Conservation (phyloP, 2,329 filamentous ascomycete species). For the Thelonectria rubi region DNA sequence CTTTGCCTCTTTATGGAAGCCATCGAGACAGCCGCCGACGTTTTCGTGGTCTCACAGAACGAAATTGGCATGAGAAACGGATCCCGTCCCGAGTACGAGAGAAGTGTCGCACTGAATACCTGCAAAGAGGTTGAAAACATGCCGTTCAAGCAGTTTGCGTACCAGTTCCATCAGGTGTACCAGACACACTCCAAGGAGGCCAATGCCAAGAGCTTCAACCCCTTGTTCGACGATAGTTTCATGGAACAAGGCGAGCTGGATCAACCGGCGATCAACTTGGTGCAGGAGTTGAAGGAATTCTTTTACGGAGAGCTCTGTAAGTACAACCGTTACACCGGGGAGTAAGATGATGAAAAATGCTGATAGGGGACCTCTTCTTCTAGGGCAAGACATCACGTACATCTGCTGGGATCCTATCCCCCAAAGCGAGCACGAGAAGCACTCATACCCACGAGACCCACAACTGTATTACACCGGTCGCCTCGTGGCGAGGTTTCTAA, state of each 20-base stretch:
- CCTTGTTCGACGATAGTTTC: conserved; percentile 57
- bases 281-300: conserved; percentile 54
- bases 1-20: conserved; percentile 68
- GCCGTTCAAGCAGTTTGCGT: conserved; percentile 68
- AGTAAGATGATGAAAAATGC: conserved; percentile 15
- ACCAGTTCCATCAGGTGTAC: conserved; percentile 68
- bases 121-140: conserved; percentile 65
- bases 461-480: conserved; percentile 62
- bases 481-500: conserved; percentile 62
- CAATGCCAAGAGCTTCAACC: conserved; percentile 62
- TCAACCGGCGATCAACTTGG: conserved; percentile 55
- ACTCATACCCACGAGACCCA: conserved; percentile 59
- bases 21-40: conserved; percentile 62
- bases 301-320: conserved; percentile 57
- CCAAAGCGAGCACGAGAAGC: conserved; percentile 51
- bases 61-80: conserved; percentile 56
- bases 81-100: conserved; percentile 49
- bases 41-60: conserved; percentile 61
- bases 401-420: conserved; percentile 58
- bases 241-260: conserved; percentile 58
- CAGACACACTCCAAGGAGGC: conserved; percentile 64
- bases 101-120: conserved; percentile 55
- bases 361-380: conserved; percentile 25
- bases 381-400: conserved; percentile 53
- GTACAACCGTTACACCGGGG: conserved; percentile 37